These are phyloP conservation scores for Citrus cavaleriei DNA, from an alignment of 345 rosid species.

Conservation along the genomic window DNA sequence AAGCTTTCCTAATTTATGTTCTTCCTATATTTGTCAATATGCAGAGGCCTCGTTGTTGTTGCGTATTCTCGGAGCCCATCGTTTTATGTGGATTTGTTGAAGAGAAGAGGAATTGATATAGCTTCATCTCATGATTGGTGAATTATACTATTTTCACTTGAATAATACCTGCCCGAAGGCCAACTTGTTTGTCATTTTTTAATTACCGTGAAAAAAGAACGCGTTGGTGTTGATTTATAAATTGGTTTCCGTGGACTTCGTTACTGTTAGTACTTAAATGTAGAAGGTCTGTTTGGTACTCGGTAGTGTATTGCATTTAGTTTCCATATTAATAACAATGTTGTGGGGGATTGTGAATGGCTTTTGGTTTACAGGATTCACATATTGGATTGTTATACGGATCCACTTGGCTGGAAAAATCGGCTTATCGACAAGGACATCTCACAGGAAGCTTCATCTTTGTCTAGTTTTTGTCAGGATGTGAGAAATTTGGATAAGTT, in stretches of 20 bases:
- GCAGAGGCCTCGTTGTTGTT: conserved; percentile 68
- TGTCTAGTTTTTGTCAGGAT: conserved; percentile 34
- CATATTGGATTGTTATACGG: conserved; percentile 81
- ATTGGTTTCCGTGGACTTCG: neutral
- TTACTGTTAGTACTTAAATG: neutral
- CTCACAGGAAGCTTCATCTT: conserved; percentile 28
- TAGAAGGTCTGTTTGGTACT: neutral
- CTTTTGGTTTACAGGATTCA: conserved; percentile 45
- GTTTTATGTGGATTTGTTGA: conserved; percentile 55
- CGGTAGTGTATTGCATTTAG: neutral
- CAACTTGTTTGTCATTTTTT: neutral
- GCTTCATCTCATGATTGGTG: conserved; percentile 59
- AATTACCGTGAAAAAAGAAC: neutral
- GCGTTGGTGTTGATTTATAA: neutral
- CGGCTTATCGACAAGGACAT: conserved; percentile 19
- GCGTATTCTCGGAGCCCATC: conserved; percentile 63
- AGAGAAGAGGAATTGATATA: conserved; percentile 43
- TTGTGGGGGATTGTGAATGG: neutral
- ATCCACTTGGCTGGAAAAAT: conserved; percentile 86
- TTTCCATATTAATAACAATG: neutral
- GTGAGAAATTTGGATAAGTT: conserved; percentile 61
- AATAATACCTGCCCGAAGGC: neutral
- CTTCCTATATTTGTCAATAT: neutral
- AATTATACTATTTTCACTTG: neutral
- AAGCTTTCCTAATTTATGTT: neutral